These are phyloP conservation scores for Linnemannia exigua DNA, from an alignment of 192 early-diverging fungal species.

Conservation along the genomic window DNA sequence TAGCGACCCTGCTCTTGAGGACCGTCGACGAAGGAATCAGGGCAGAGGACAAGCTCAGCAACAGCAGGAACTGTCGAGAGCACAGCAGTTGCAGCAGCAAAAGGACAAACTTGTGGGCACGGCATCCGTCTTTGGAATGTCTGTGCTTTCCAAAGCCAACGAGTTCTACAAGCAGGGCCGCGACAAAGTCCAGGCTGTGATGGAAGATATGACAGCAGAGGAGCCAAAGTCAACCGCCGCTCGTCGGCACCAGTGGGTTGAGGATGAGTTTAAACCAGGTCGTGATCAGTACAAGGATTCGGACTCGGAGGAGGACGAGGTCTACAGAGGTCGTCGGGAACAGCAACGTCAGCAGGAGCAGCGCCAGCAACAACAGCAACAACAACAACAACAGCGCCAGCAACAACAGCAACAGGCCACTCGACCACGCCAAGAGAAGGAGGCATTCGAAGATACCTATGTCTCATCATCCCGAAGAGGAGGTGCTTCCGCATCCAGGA, in stretches of 20 bases:
- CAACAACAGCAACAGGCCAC: constrained; percentile 22
- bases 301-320: constrained; percentile 48
- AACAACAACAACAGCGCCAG: constrained; percentile 17
- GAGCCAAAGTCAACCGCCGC: constrained; percentile 28
- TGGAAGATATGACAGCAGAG: constrained; percentile 70
- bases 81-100: constrained; percentile 60
- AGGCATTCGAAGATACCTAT: constrained; percentile 50
- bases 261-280: constrained; percentile 20
- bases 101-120: constrained; percentile 68
- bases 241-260: constrained; percentile 31
- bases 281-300: constrained; percentile 41
- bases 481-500: constrained; percentile 2
- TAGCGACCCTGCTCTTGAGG: constrained; percentile 33
- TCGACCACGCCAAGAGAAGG: constrained; percentile 31
- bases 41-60: constrained; percentile 8
- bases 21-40: constrained; percentile 28
- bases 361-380: constrained; percentile 1
- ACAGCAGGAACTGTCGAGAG: constrained; percentile 23
- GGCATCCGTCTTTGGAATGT: constrained; percentile 71
- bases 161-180: constrained; percentile 71
- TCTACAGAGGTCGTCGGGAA: constrained; percentile 33
- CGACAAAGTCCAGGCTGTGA: constrained; percentile 71
- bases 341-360: constrained; percentile 29
- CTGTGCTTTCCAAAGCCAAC: constrained; percentile 78
- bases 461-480: constrained; percentile 57